A percentile compares a stretch with the other conserved stretches of the same genome.
Evolutionary conservation across 495 filamentous ascomycete genomes (phyloP).

Genomic region (Evernia prunastri): DNA sequence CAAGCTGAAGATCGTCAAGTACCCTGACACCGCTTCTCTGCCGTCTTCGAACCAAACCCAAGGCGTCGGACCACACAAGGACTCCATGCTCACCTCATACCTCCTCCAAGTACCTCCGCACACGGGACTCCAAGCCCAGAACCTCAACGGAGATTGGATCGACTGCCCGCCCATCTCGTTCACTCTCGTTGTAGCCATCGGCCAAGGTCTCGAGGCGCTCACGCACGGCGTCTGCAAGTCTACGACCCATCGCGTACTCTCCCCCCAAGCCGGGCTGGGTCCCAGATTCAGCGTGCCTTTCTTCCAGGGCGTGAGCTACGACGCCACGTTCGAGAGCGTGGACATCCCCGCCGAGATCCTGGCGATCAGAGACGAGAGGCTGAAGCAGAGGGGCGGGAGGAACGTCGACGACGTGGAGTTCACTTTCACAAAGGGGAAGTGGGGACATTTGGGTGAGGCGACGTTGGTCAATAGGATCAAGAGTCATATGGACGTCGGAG

Average conservation of each 20-base stretch:
- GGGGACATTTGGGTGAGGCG: conserved; percentile 44
- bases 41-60: conserved; percentile 34
- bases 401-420: conserved; percentile 69
- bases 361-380: conserved; percentile 47
- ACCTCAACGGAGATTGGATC: conserved; percentile 75
- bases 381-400: conserved; percentile 42
- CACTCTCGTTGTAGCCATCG: conserved; percentile 80
- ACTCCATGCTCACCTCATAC: conserved; percentile 81
- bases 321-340: conserved; percentile 70
- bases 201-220: conserved; percentile 84
- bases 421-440: conserved; percentile 62
- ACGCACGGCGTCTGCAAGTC: conserved; percentile 81
- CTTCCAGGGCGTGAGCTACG: conserved; percentile 84
- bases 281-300: conserved; percentile 81
- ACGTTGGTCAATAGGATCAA: conserved; percentile 71
- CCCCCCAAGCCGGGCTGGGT: conserved; percentile 56
- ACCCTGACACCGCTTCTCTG: conserved; percentile 55
- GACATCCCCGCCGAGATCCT: conserved; percentile 62
- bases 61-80: conserved; percentile 91
- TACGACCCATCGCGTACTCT: conserved; percentile 79
- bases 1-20: conserved; percentile 90
- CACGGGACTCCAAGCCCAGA: conserved; percentile 81
- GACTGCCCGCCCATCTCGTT: conserved; percentile 44
- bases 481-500: conserved; percentile 85
- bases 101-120: conserved; percentile 81